phyloP scores from a whole-genome alignment of 1,284 basidiomycete species.

The Pterula multifida region DNA sequence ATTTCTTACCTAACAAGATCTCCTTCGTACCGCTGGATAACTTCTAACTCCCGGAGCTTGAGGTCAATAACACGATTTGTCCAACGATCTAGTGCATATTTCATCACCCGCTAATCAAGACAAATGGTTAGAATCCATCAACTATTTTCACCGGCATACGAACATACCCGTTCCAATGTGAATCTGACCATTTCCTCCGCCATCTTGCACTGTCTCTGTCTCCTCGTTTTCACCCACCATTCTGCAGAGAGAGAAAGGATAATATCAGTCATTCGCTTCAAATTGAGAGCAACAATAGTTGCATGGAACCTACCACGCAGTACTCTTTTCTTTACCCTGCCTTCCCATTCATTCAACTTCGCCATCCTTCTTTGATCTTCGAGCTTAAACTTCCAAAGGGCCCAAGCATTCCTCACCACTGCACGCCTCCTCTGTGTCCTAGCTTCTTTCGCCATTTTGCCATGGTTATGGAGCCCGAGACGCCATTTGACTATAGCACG shows the following conservation, averaged over 20 bases:
- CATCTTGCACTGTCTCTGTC: slow-evolving; percentile 22
- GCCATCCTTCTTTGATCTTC: slow-evolving; percentile 35
- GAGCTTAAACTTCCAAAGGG: slow-evolving; percentile 36
- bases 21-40: slow-evolving; percentile 36
- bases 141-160: neutral
- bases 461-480: slow-evolving; percentile 34
- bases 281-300: neutral
- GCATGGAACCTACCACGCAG: slow-evolving; percentile 35
- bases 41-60: slow-evolving; percentile 58
- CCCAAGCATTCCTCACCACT: slow-evolving; percentile 37
- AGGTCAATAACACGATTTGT: slow-evolving; percentile 59
- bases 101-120: slow-evolving; percentile 36
- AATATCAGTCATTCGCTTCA: neutral
- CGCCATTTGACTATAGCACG: slow-evolving; percentile 47
- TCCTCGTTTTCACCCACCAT: slow-evolving; percentile 31
- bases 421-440: slow-evolving; percentile 45
- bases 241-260: slow-evolving; percentile 20
- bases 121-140: neutral
- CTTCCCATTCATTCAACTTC: slow-evolving; percentile 33
- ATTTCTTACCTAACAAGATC: slow-evolving; percentile 33
- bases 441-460: slow-evolving; percentile 46
- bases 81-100: slow-evolving; percentile 41
- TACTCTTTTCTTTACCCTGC: slow-evolving; percentile 21
- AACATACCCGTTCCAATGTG: slow-evolving; percentile 8
- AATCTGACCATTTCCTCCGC: slow-evolving; percentile 28